These are phyloP conservation scores for Leccinum fallax DNA, from an alignment of 1,284 basidiomycete species.

Conservation along the genomic window DNA sequence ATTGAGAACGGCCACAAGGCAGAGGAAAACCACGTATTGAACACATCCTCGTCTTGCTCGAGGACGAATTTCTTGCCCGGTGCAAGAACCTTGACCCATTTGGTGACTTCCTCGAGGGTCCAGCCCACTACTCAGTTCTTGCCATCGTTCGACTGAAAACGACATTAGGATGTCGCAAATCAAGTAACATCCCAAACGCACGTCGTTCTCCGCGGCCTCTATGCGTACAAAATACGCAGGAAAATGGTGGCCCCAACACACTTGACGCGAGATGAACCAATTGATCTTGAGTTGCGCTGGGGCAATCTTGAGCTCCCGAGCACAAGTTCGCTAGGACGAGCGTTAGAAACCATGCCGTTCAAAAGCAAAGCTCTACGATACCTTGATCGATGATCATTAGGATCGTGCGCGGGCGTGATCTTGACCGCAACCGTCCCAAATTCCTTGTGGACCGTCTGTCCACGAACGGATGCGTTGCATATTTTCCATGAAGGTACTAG, in stretches of 20 bases:
- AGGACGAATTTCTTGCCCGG: slow-evolving; percentile 74
- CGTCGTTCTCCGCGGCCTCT: slow-evolving; percentile 79
- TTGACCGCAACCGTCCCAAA: too few relatives aligned
- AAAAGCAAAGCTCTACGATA: slow-evolving; percentile 26
- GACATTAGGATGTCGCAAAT: too few relatives aligned
- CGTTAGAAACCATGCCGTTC: neutral
- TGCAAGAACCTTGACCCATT: slow-evolving; percentile 77
- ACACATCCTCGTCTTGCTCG: slow-evolving; percentile 95
- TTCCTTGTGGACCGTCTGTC: too few relatives aligned
- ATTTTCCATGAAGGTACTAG: too few relatives aligned
- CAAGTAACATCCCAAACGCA: slow-evolving; percentile 39
- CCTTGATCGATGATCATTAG: slow-evolving; percentile 44
- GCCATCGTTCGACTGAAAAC: slow-evolving; percentile 45
- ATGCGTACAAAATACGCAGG: slow-evolving; percentile 94
- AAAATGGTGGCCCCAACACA: slow-evolving; percentile 99
- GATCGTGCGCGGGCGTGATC: too few relatives aligned
- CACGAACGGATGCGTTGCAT: too few relatives aligned
- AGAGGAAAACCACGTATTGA: slow-evolving; percentile 99
- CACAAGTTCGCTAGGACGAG: slow-evolving; percentile 70
- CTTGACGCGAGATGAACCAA: slow-evolving; percentile 98
- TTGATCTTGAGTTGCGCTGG: slow-evolving; percentile 74
- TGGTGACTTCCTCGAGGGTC: slow-evolving; percentile 77
- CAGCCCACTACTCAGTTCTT: slow-evolving; percentile 91
- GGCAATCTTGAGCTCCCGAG: slow-evolving; percentile 66
- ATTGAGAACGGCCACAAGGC: slow-evolving; percentile 99